Evolutionary conservation across 495 filamentous ascomycete species (phyloP), one percentile per base, ranked within the genome.

Genomic region (Terfezia claveryi): DNA sequence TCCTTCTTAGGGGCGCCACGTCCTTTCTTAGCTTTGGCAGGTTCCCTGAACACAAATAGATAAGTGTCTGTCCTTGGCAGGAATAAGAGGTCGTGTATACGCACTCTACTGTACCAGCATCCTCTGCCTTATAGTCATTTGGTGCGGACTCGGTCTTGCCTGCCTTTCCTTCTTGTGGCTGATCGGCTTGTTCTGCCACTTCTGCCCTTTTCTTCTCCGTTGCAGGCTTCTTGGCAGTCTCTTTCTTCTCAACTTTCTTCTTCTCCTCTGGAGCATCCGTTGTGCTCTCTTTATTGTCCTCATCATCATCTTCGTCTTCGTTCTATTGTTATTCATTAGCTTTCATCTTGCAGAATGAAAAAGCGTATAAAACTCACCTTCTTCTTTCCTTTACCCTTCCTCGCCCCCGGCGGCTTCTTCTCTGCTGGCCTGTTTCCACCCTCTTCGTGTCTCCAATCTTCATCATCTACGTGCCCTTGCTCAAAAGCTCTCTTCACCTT

Each of bases 381-480:
- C 41, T 51, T 20, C 50, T 51, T 32, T 51, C 50, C 50, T 10
- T 20, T 49, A 14, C 16, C 23, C 20, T 52, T 54, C 56, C 37
- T 54, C 4, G 50, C 56, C 49, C 10, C 23, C 2, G 27, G 17
- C 17, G 23, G 9, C 46, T 56, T 58, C 38, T 49, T 58, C 12
- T n/a, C 23, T 49, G 36, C 38, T 27, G 37, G 36, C 37, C 54
- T 68, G 58, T 83, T 84, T 60, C 72, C 66, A 60, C 80, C 76
- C 32, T 69, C 52, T 58, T 83, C 80, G 1, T 81, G 79, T 38
- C 70, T 76, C 76, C 78, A 87, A 55, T 84, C 83, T 17, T 77
- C 75, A 59, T 83, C 79, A 58, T 74, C 74, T 55, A 88, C 74
- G 56, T 84, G 80, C 6, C 82, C 83, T 50, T 76, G 65, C 38